A percentile compares a stretch with the other conserved stretches of the same genome.
Evolutionary conservation across 1,284 basidiomycete genomes (phyloP).

Genomic region (Ceratobasidium sp.): DNA sequence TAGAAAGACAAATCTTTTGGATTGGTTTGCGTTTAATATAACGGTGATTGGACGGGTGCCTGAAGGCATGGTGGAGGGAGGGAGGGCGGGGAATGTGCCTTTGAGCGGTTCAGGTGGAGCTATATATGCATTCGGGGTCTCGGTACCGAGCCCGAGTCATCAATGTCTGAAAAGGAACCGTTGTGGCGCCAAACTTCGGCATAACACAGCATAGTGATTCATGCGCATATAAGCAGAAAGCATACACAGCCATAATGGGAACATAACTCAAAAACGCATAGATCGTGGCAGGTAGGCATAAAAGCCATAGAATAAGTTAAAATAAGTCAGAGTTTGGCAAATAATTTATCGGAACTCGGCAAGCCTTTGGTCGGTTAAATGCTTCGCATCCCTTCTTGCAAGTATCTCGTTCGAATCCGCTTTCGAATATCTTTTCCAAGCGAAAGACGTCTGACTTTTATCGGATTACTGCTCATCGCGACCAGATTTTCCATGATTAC

Average conservation of each 20-base stretch:
- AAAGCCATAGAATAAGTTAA: slow-evolving; percentile 1
- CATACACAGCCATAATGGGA: slow-evolving; percentile 1
- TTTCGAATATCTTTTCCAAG: slow-evolving; percentile 3
- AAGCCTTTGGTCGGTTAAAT: not conserved
- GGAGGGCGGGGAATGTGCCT: not conserved
- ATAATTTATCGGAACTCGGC: not conserved
- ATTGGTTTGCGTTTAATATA: slow-evolving; percentile 57
- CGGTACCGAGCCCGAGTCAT: slow-evolving; percentile 18
- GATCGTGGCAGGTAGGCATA: not conserved
- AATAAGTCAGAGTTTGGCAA: too few species aligned
- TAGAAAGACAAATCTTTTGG: slow-evolving; percentile 54
- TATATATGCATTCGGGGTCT: not conserved
- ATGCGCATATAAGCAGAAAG: slow-evolving; percentile 67
- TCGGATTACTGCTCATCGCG: not conserved
- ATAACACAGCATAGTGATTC: slow-evolving; percentile 8
- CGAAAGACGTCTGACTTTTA: not conserved
- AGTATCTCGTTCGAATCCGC: not conserved
- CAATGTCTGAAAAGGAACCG: not conserved
- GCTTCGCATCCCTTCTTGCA: not conserved
- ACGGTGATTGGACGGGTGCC: slow-evolving; percentile 52
- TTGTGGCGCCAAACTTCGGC: not conserved
- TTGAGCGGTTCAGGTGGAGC: not conserved
- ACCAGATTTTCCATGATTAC: slow-evolving; percentile 6
- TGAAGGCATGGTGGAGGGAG: slow-evolving; percentile 45
- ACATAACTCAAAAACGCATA: not conserved